Evolutionary conservation across 768 basidiomycete species (phyloP).

Genomic region (Lanmaoa pseudosensibilis): DNA sequence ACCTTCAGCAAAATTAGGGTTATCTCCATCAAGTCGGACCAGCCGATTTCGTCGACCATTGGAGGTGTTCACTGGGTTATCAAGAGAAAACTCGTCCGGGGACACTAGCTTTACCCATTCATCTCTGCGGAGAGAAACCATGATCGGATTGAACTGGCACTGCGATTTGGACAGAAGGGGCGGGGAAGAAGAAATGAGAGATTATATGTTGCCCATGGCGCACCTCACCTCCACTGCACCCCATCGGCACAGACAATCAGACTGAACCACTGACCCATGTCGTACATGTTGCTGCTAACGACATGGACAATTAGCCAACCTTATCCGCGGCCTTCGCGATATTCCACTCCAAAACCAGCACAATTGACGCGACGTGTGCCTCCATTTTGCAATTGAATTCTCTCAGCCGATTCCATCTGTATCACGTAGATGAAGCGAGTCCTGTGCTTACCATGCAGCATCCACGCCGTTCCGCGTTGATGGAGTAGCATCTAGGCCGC

Average conservation of each 20-base stretch:
- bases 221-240: conserved; percentile 28
- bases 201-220: conserved; percentile 23
- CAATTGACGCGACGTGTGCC: conserved; percentile 10
- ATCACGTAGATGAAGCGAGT: conserved; percentile 1
- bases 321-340: conserved; percentile 8
- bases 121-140: conserved; percentile 21
- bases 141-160: conserved; percentile 12
- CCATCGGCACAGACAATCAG: conserved; percentile 14
- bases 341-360: conserved; percentile 4
- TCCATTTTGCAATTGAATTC: conserved; percentile 4
- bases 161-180: neutral
- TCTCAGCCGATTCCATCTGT: neutral
- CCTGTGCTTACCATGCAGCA: conserved; percentile 25
- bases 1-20: conserved; percentile 44
- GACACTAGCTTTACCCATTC: conserved; percentile 30
- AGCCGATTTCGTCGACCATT: conserved; percentile 45
- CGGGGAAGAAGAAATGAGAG: neutral
- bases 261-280: conserved; percentile 2
- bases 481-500: conserved; percentile 7
- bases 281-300: conserved; percentile 12
- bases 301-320: conserved; percentile 23
- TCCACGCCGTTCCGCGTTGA: conserved; percentile 15
- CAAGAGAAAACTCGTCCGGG: conserved; percentile 37
- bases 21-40: conserved; percentile 37
- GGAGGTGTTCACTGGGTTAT: conserved; percentile 41